These are phyloP conservation scores for Candida sp. DNA, from an alignment of 1,139 yeast species.

Conservation along the genomic window DNA sequence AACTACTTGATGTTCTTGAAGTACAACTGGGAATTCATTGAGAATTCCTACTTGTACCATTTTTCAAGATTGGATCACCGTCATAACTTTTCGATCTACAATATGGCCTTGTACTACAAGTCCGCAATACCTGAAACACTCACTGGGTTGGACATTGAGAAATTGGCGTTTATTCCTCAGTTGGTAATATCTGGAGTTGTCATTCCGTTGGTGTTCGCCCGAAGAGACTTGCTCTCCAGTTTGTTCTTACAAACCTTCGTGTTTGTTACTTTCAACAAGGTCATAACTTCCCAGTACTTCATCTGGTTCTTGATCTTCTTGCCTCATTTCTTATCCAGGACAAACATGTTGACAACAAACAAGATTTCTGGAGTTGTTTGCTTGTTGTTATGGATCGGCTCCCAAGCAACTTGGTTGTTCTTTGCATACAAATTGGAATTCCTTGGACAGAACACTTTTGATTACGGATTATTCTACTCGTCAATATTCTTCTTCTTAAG, in stretches of 20 bases:
- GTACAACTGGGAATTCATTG: constrained; percentile 80
- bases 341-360: constrained; percentile 32
- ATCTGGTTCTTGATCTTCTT: constrained; percentile 89
- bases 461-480: constrained; percentile 61
- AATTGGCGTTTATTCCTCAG: constrained; percentile 85
- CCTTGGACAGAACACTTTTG: constrained; percentile 70
- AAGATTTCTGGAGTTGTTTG: constrained; percentile 40
- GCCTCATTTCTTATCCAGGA: constrained; percentile 67
- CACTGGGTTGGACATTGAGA: constrained; percentile 29
- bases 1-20: constrained; percentile 63
- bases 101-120: constrained; percentile 70
- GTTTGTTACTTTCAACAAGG: constrained; percentile 92
- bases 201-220: constrained; percentile 64
- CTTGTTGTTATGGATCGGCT: constrained; percentile 60
- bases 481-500: constrained; percentile 69
- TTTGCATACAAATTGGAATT: constrained; percentile 86
- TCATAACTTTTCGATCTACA: constrained; percentile 92
- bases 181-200: constrained; percentile 59
- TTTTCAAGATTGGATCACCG: constrained; percentile 86
- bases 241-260: constrained; percentile 89
- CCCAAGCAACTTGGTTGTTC: constrained; percentile 82
- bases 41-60: constrained; percentile 85
- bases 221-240: constrained; percentile 59
- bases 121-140: constrained; percentile 39
- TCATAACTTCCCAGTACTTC: constrained; percentile 92